Evolutionary conservation across 1,139 yeast genomes (phyloP), one percentile per base, ranked within the genome.

Genomic region (Taphrina wiesneri): DNA sequence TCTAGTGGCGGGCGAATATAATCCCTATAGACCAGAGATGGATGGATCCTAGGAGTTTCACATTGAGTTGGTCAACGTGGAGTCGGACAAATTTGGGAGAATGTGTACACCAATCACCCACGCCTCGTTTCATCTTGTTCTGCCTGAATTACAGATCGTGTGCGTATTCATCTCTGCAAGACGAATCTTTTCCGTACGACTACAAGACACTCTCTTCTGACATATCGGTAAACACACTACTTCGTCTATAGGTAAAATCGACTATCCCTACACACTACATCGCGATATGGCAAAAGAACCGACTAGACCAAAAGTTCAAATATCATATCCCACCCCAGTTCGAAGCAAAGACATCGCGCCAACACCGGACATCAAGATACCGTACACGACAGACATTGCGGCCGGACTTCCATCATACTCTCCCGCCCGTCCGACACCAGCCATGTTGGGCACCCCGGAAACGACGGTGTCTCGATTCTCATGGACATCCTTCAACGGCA

Each of bases 1-100:
- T 36, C 21, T 34, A 7, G 63, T 52, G 25, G 56, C 56, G n/a
- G 56, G 56, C 19, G 56, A 52, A 34, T 52, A 52, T 7, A 52
- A 52, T 32, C 56, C 56, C n/a, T 52, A 52, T 28, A 23, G 56
- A 6, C 56, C 56, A 1, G 56, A 52, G 45, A 52, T 52, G 56
- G 56, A 52, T 2, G 56, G 56, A 9, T 21, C 28, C 25, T 52
- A 28, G 34, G 2, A 15, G 43, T 39, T 39, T 39, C 43, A 39
- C 17, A n/a, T 39, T 39, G 43, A 39, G 13, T 13, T 39, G 19
- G 19, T n/a, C 43, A 19, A 11, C 2, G 19, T n/a, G 43, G 19
- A 39, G 6, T 19, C 15, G 43, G 43, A 39, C 43, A 13, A 30
- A 11, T 30, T 30, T 11, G n/a, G 34, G 34, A 39, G 9, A 36